Evolutionary conservation across 257 asterid species (phyloP).

Genomic region (Voacanga thouarsii): DNA sequence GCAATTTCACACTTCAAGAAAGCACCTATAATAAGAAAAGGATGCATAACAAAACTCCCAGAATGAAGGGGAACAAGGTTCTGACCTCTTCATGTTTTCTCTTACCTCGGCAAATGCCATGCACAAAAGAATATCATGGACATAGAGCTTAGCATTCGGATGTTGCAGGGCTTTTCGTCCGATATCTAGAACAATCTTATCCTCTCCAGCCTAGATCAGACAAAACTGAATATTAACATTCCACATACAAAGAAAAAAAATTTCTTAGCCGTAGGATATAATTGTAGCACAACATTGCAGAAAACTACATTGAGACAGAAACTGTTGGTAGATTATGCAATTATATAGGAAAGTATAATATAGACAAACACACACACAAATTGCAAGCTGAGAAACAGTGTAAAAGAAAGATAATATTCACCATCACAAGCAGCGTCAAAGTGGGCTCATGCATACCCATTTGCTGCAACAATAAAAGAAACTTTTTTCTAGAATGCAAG

Average conservation of each 20-base stretch:
- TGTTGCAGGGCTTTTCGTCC: constrained; percentile 79
- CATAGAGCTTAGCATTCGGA: constrained; percentile 71
- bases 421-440: constrained; percentile 3
- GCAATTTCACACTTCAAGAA: constrained; percentile 98
- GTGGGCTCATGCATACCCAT: not conserved
- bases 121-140: constrained; percentile 83
- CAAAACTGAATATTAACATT: constrained; percentile 29
- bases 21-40: constrained; percentile 67
- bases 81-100: constrained; percentile 42
- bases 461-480: not conserved
- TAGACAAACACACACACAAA: not conserved
- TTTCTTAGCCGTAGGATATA: not conserved
- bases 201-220: constrained; percentile 83
- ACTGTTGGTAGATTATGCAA: not conserved
- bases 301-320: not conserved
- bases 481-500: constrained; percentile 17
- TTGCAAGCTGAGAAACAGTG: not conserved
- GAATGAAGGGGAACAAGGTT: constrained; percentile 30
- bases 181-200: constrained; percentile 84
- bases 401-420: not conserved
- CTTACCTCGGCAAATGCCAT: constrained; percentile 99
- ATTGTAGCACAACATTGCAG: not conserved
- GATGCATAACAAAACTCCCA: constrained; percentile 60
- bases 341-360: not conserved
- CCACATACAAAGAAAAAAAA: constrained; percentile 12